Evolutionary conservation across 2,329 filamentous ascomycete species (phyloP).

Genomic region (Thermothelomyces thermophilus): DNA sequence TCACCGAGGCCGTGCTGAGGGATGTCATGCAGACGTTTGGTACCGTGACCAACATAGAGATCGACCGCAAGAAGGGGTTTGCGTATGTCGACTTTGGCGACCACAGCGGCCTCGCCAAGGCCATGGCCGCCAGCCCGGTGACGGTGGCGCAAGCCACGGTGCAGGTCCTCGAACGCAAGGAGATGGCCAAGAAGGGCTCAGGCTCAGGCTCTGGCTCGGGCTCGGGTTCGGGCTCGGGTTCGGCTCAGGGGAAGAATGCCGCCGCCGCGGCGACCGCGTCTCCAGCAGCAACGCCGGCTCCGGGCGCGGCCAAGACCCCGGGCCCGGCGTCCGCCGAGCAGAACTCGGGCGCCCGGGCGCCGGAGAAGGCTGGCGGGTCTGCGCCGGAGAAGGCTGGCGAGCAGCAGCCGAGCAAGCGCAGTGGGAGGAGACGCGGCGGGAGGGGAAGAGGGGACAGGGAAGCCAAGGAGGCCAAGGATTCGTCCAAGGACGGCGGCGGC

Average conservation of each 20-base stretch:
- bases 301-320: not conserved
- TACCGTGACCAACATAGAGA: constrained; percentile 70
- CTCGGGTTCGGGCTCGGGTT: not conserved
- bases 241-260: constrained; percentile 1
- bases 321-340: not conserved
- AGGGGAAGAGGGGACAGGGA: constrained; percentile 16
- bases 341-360: not conserved
- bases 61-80: constrained; percentile 91
- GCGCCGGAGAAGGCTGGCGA: constrained; percentile 6
- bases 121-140: constrained; percentile 74
- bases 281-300: not conserved
- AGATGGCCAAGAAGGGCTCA: constrained; percentile 38
- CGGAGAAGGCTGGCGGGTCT: not conserved
- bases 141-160: constrained; percentile 79
- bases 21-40: constrained; percentile 70
- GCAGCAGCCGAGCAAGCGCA: constrained; percentile 12
- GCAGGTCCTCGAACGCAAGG: constrained; percentile 77
- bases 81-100: constrained; percentile 87
- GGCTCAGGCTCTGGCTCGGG: too few relatives aligned
- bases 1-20: constrained; percentile 74
- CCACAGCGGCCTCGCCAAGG: constrained; percentile 64
- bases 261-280: not conserved
- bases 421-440: constrained; percentile 19
- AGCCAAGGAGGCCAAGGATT: constrained; percentile 13
- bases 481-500: constrained; percentile 1